Evolutionary conservation across 768 basidiomycete species (phyloP).

Genomic region (Sistotremastrum niveocremeum): DNA sequence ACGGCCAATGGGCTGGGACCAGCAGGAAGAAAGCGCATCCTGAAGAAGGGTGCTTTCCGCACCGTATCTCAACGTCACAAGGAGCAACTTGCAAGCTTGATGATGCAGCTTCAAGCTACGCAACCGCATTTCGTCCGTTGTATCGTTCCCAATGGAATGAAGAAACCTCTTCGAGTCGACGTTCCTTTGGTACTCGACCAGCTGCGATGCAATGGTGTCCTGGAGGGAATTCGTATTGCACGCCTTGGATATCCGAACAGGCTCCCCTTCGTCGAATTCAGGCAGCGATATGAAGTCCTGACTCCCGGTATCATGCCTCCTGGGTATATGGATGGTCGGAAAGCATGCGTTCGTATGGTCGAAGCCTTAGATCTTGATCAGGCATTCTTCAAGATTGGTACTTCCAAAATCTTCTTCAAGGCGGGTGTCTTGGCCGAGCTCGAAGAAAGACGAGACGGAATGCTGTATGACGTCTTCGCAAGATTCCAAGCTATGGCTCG

Average conservation of each 20-base stretch:
- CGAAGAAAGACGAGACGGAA: constrained; percentile 79
- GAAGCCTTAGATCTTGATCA: constrained; percentile 80
- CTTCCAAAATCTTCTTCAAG: constrained; percentile 98
- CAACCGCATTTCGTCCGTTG: constrained; percentile 98
- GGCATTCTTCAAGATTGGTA: constrained; percentile 76
- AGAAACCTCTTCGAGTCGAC: constrained; percentile 85
- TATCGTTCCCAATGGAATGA: constrained; percentile 88
- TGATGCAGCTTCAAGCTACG: constrained; percentile 82
- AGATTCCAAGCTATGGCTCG: constrained; percentile 76
- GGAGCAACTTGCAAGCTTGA: constrained; percentile 84
- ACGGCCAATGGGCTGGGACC: constrained; percentile 11
- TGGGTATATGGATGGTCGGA: constrained; percentile 96
- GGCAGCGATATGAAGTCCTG: constrained; percentile 91
- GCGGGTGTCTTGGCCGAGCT: constrained; percentile 93
- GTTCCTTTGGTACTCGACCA: constrained; percentile 94
- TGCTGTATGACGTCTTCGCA: constrained; percentile 84
- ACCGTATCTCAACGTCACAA: constrained; percentile 93
- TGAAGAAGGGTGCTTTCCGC: constrained; percentile 94
- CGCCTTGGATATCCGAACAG: constrained; percentile 95
- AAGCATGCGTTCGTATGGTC: constrained; percentile 86
- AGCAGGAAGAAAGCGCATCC: constrained; percentile 48
- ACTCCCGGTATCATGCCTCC: constrained; percentile 86
- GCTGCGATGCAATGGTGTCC: constrained; percentile 93
- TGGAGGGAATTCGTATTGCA: constrained; percentile 97
- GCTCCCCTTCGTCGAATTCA: constrained; percentile 93